Evolutionary conservation across 768 basidiomycete genomes (phyloP), one percentile per base, ranked within the genome.

Genomic region (Pulveroboletus sp.): DNA sequence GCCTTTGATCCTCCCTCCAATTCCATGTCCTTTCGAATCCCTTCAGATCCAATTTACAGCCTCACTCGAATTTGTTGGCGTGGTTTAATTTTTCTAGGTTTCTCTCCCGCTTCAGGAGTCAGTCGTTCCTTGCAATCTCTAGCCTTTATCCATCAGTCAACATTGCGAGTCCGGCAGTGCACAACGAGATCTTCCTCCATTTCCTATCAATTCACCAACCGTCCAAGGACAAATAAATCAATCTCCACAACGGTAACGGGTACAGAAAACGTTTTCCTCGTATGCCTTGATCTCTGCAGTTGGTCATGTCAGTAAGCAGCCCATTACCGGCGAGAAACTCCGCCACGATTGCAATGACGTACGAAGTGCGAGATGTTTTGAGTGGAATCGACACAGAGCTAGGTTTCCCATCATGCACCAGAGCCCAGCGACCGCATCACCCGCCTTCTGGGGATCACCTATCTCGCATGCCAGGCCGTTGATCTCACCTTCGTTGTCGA

Each of bases 341-440:
- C 20, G 11, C 29, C 5, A 5, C 8, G n/a, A 43, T 23, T 5
- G 33, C 38, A 6, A 24, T 6, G 19, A 78, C 83, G 59, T 59
- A 86, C 82, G 82, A 40, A 85, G 69, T 0, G 82, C 84, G 32
- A 86, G 43, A 56, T 81, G 81, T 49, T 78, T 84, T 6, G 85
- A 86, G 63, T 84, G 75, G 74, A 85, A 86, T 0, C 85, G 73
- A 49, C 77, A 79, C 52, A 80, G 53, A 0, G 80, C 80, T 9
- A 87, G 62, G 57, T 84, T 84, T 12, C 85, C 84, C 65, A 82
- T 71, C 73, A 81, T 78, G 51, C 66, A 74, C 81, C 82, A 86
- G 33, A 82, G 49, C 14, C 65, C 67, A 35, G 52, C 52, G 9
- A 62, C 25, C 27, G 40, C 46, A 11, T 57, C 38, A 0, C 49